phyloP scores from a whole-genome alignment of 2,329 filamentous ascomycete species.

The Graphiopsis chlorocephala region DNA sequence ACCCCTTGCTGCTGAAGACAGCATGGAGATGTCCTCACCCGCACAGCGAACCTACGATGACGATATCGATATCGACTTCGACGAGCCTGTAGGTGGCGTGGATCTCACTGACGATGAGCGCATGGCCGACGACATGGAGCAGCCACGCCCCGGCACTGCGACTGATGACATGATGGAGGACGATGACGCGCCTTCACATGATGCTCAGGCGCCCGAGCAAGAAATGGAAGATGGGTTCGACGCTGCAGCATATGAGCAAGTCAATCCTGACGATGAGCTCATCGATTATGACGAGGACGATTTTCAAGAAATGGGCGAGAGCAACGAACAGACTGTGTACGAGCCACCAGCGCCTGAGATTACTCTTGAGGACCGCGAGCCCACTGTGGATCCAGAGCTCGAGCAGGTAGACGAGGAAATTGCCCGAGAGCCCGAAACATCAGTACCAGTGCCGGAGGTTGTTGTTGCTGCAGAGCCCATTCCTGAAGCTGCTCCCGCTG shows the following conservation, averaged over 20 bases:
- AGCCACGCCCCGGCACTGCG: slow-evolving; percentile 38
- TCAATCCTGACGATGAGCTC: slow-evolving; percentile 35
- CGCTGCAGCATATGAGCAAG: slow-evolving; percentile 10
- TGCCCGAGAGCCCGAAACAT: slow-evolving; percentile 18
- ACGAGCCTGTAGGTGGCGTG: slow-evolving; percentile 36
- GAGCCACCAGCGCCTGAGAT: slow-evolving; percentile 7
- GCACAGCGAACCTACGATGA: slow-evolving; percentile 39
- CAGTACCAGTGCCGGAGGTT: slow-evolving; percentile 6
- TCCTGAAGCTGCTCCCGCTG: background rate
- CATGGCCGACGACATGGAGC: slow-evolving; percentile 54
- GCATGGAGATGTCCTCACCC: slow-evolving; percentile 55
- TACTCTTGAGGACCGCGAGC: background rate
- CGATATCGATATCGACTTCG: slow-evolving; percentile 61
- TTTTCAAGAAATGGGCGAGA: slow-evolving; percentile 15
- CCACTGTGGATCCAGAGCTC: background rate
- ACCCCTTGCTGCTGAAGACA: slow-evolving; percentile 44
- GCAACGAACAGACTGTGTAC: slow-evolving; percentile 10
- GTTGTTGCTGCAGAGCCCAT: background rate
- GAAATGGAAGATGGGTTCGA: slow-evolving; percentile 30
- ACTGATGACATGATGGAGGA: slow-evolving; percentile 35
- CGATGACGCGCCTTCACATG: slow-evolving; percentile 26
- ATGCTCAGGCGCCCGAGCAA: slow-evolving; percentile 34
- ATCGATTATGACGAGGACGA: slow-evolving; percentile 38
- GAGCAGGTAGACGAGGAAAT: slow-evolving; percentile 22
- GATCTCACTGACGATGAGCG: slow-evolving; percentile 50